These are phyloP conservation scores for Hypsizygus ulmarius DNA, from an alignment of 1,284 basidiomycete genomes.

Conservation along the genomic window DNA sequence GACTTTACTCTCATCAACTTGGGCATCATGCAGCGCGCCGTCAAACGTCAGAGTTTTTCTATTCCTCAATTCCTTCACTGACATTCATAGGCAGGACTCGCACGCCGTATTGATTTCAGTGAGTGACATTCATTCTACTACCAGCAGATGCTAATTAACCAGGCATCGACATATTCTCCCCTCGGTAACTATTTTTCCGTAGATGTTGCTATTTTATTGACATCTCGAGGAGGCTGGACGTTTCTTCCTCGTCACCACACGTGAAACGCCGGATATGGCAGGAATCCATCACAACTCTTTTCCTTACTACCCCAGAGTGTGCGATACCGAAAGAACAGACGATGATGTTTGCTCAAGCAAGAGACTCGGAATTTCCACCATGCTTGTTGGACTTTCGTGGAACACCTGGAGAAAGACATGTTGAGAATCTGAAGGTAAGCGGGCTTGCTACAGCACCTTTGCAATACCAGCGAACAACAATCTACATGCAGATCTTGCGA, in stretches of 20 bases:
- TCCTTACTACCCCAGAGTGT: conserved; percentile 61
- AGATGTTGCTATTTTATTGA: conserved; percentile 1
- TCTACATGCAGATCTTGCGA: conserved; percentile 54
- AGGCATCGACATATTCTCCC: conserved; percentile 82
- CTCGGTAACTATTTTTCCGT: conserved; percentile 38
- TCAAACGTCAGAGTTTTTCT: conserved; percentile 50
- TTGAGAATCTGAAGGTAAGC: conserved; percentile 76
- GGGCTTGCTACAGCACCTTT: neutral
- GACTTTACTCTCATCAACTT: conserved; percentile 66
- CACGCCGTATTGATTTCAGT: conserved; percentile 76
- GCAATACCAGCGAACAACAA: conserved; percentile 13
- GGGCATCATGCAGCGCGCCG: conserved; percentile 45
- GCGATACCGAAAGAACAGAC: conserved; percentile 59
- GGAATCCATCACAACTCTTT: conserved; percentile 69
- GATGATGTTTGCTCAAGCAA: conserved; percentile 61
- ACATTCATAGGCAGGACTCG: conserved; percentile 40
- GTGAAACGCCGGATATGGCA: conserved; percentile 79
- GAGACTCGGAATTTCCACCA: conserved; percentile 63
- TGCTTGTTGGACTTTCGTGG: conserved; percentile 71
- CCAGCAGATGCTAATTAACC: conserved; percentile 9
- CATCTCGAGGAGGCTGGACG: conserved; percentile 48
- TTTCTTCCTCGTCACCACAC: conserved; percentile 61
- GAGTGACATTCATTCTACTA: conserved; percentile 22
- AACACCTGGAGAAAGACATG: conserved; percentile 70
- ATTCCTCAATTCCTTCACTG: conserved; percentile 1